phyloP scores from a whole-genome alignment of 164 flowering plant genomes.

The Santalum album region DNA sequence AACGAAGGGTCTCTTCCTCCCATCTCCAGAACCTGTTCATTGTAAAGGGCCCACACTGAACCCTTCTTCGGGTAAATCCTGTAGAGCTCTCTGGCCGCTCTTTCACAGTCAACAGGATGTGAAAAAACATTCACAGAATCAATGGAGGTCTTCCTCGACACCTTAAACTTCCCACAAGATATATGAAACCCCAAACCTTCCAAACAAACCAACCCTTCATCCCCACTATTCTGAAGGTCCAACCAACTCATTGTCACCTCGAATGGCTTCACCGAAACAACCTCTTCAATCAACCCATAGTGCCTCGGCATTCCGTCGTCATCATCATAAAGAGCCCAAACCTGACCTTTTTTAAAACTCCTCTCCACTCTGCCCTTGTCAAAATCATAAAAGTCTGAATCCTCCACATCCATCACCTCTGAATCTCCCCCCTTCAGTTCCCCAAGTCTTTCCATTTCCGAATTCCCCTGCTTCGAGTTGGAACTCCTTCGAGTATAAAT shows the following conservation, averaged over 20 bases:
- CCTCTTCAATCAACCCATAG: conserved; percentile 71
- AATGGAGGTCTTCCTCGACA: conserved; percentile 31
- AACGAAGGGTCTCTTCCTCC: conserved; percentile 9
- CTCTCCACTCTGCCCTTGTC: conserved; percentile 69
- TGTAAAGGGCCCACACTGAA: conserved; percentile 83
- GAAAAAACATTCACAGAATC: conserved; percentile 63
- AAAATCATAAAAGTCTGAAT: conserved; percentile 86
- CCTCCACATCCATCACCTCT: conserved; percentile 56
- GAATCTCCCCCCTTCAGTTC: conserved; percentile 14
- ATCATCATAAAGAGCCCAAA: conserved; percentile 83
- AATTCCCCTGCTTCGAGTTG: conserved; percentile 1
- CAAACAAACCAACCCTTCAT: conserved; percentile 26
- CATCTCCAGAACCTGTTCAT: conserved; percentile 18
- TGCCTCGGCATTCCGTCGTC: conserved; percentile 92
- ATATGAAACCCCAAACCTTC: conserved; percentile 40
- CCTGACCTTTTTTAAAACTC: conserved; percentile 73
- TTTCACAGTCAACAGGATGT: conserved; percentile 67
- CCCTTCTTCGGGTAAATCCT: conserved; percentile 82
- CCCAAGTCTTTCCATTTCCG: conserved; percentile 5
- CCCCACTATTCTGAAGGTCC: conserved; percentile 44
- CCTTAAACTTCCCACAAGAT: conserved; percentile 71
- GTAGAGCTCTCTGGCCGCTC: conserved; percentile 69
- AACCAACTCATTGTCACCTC: conserved; percentile 69
- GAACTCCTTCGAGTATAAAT: conserved; percentile 1
- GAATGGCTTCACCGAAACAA: conserved; percentile 63